phyloP scores from a whole-genome alignment of 2,329 filamentous ascomycete species.

The Clathrospora elynae region DNA sequence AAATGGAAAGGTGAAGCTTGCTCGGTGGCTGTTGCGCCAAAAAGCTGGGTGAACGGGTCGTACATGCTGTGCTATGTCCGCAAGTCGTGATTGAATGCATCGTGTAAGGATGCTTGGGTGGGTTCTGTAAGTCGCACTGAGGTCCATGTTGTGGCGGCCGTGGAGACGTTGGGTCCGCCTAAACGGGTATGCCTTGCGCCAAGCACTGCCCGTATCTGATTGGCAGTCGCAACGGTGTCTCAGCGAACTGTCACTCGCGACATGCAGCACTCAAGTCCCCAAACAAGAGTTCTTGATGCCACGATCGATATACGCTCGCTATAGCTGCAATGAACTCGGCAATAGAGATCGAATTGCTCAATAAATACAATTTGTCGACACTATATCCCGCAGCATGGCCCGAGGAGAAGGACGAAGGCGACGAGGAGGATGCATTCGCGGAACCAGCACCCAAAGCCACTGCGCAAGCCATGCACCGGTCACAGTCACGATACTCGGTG shows the following conservation, averaged over 20 bases:
- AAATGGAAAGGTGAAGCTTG: too few relatives aligned
- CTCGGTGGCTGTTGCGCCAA: too few relatives aligned
- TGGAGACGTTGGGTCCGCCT: background rate
- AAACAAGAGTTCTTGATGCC: slow-evolving; percentile 2
- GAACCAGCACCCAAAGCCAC: slow-evolving; percentile 51
- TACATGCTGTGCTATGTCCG: too few relatives aligned
- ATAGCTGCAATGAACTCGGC: slow-evolving; percentile 34
- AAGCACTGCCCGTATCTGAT: slow-evolving; percentile 26
- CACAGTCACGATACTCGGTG: slow-evolving; percentile 81
- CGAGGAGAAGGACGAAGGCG: slow-evolving; percentile 72
- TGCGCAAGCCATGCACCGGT: slow-evolving; percentile 53
- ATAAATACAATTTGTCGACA: slow-evolving; percentile 84
- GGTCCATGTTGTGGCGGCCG: background rate
- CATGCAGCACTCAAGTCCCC: slow-evolving; percentile 13
- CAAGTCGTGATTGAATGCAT: background rate
- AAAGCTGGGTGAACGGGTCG: too few relatives aligned
- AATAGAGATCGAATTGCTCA: slow-evolving; percentile 73
- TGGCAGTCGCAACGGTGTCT: slow-evolving; percentile 30
- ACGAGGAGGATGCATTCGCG: slow-evolving; percentile 58
- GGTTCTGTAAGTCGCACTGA: background rate
- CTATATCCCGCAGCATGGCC: slow-evolving; percentile 87
- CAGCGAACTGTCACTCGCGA: slow-evolving; percentile 20
- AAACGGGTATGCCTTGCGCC: slow-evolving; percentile 8
- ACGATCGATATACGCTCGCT: slow-evolving; percentile 4
- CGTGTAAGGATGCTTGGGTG: background rate